phyloP scores from a whole-genome alignment of 768 basidiomycete genomes.

The Clavaria fumosa region DNA sequence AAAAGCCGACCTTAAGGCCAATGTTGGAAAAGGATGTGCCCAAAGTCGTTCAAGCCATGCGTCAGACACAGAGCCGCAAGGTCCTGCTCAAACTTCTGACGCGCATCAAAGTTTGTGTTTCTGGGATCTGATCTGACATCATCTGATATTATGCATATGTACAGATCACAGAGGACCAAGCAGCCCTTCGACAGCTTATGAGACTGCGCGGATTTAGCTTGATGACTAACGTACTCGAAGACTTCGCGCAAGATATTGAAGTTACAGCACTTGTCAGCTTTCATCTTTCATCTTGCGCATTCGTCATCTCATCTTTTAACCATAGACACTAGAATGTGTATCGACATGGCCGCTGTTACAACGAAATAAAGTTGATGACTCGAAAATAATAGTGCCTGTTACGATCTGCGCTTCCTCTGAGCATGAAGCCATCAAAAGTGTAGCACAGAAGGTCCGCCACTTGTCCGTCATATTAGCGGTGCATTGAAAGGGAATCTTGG shows the following conservation, averaged over 20 bases:
- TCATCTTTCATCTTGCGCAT: not conserved
- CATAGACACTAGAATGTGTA: constrained; percentile 54
- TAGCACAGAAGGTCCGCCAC: constrained; percentile 48
- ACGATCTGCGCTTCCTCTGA: constrained; percentile 35
- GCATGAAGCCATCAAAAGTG: constrained; percentile 35
- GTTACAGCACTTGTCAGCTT: constrained; percentile 50
- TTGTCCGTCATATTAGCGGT: not conserved
- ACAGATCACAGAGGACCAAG: constrained; percentile 74
- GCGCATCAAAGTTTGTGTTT: constrained; percentile 65
- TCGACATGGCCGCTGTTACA: constrained; percentile 66
- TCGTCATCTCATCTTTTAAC: not conserved
- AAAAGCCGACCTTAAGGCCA: constrained; percentile 62
- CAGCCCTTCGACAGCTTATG: constrained; percentile 71
- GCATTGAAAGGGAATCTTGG: not conserved
- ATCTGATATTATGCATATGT: not conserved
- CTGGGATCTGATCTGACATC: not conserved
- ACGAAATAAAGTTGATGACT: constrained; percentile 86
- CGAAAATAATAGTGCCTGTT: constrained; percentile 47
- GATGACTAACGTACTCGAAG: constrained; percentile 79
- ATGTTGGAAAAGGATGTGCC: constrained; percentile 70
- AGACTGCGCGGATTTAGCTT: constrained; percentile 85
- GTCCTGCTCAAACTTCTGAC: constrained; percentile 72
- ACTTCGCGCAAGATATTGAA: constrained; percentile 55
- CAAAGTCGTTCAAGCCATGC: constrained; percentile 81
- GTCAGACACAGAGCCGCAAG: constrained; percentile 73